Evolutionary conservation across 768 basidiomycete species (phyloP), one percentile per base, ranked within the genome.

Genomic region (Tricholoma furcatifolium): DNA sequence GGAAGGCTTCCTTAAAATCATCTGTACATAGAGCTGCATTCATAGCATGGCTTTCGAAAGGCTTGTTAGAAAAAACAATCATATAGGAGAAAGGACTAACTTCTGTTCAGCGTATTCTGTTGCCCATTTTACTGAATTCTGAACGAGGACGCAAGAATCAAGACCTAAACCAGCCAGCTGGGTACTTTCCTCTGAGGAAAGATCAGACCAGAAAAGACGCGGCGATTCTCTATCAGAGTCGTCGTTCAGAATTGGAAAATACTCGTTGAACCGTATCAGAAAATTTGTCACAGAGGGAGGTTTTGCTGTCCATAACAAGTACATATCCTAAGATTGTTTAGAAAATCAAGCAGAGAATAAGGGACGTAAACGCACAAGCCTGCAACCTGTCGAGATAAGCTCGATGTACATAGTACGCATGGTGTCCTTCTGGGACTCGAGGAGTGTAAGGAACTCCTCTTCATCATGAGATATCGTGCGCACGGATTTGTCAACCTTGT

Each of bases 211-310:
- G 43, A 71, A 69, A 17, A 64, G 59, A 12, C 59, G 62, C 20
- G 64, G 62, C 8, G 65, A 62, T 38, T 53, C 39, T 42, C 38
- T 41, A 35, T 50, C 36, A 41, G 48, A 54, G 23, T 55, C 52
- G 24, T 62, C 51, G 52, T 68, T 60, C 14, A 70, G 56, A 41
- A 65, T 61, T 9, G 69, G 71, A 48, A 74, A 70, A 59, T 77
- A 78, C 58, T 75, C 69, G 40, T 76, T 69, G 56, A 74, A 74
- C 6, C 69, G 69, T 35, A 70, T 51, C 61, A 71, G 67, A 50
- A 73, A 72, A 31, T 71, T 64, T 6, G 66, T 54, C 47, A 72
- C 61, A 15, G 67, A 70, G 2, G 57, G 57, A 23, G 60, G 53
- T 18, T 52, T 45, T 18, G 54, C 47, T 3, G 65, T 60, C 69